Percentiles rank a stretch among this genome's conserved stretches.
phyloP scores from a whole-genome alignment of 192 early-diverging fungal genomes.

The Podochytrium sp. region DNA sequence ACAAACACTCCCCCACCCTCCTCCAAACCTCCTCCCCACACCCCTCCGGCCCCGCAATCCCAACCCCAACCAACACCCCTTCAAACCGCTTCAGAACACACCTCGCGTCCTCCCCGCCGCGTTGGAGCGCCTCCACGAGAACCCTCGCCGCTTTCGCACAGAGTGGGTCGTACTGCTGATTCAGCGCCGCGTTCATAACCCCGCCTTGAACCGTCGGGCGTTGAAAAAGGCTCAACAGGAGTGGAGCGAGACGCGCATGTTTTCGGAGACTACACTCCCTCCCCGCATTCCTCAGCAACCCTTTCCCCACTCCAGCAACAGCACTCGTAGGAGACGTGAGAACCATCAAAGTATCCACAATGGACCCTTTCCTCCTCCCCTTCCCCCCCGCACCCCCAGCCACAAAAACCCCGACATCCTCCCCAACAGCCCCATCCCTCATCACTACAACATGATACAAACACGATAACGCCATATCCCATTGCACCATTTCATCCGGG shows the following conservation, averaged over 20 bases:
- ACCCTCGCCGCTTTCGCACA: constrained; percentile 14
- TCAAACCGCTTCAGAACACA: constrained; percentile 15
- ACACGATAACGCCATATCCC: constrained; percentile 10
- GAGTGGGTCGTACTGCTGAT: background rate
- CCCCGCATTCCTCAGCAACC: background rate
- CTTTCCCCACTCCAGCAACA: background rate
- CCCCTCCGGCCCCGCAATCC: background rate
- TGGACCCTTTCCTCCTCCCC: background rate
- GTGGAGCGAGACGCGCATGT: background rate
- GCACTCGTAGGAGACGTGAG: background rate
- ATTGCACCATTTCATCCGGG: background rate
- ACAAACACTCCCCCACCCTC: constrained; percentile 10
- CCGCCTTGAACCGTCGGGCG: background rate
- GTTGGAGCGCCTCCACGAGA: background rate
- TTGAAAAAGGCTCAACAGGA: constrained; percentile 6
- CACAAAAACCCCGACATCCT: background rate
- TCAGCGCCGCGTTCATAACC: background rate
- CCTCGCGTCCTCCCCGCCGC: constrained; percentile 21
- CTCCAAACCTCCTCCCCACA: constrained; percentile 12
- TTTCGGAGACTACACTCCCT: constrained; percentile 7
- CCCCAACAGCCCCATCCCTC: constrained; percentile 15
- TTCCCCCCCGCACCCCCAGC: background rate
- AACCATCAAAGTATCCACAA: background rate
- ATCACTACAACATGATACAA: constrained; percentile 19
- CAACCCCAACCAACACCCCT: constrained; percentile 8